These are phyloP conservation scores for Antitrichia curtipendula DNA, from an alignment of 225 moss, liverwort and hornwort species.

Conservation along the genomic window DNA sequence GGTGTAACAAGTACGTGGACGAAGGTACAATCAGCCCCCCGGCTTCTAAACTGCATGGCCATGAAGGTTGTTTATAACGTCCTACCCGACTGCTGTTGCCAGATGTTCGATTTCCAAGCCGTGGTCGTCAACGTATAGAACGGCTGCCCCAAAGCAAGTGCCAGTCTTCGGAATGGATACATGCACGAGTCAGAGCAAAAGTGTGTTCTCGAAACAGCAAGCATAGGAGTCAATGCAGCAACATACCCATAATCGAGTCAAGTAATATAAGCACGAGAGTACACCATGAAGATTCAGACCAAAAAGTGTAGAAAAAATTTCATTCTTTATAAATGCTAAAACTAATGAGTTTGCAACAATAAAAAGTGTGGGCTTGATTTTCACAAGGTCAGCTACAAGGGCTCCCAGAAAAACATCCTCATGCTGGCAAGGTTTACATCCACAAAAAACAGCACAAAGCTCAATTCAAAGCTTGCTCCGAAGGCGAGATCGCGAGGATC, in stretches of 20 bases:
- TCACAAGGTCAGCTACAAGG: background rate
- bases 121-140: background rate
- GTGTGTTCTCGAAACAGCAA: background rate
- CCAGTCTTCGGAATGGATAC: background rate
- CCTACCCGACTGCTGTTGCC: background rate
- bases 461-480: slow-evolving; percentile 4
- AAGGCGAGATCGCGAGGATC: background rate
- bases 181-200: too few species aligned
- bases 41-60: background rate
- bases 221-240: background rate
- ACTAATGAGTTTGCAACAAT: background rate
- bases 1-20: background rate
- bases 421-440: background rate
- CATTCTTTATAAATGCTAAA: slow-evolving; percentile 5
- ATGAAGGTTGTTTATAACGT: background rate
- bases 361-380: background rate
- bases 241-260: background rate
- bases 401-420: slow-evolving; percentile 2
- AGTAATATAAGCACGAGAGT: background rate
- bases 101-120: background rate
- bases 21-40: background rate
- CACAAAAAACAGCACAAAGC: slow-evolving; percentile 44
- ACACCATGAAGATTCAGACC: background rate
- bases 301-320: background rate
- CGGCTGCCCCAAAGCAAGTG: background rate